Base-by-base conservation (phyloP, 768 basidiomycete genomes). In the Psilocybe tampanensis region DNA sequence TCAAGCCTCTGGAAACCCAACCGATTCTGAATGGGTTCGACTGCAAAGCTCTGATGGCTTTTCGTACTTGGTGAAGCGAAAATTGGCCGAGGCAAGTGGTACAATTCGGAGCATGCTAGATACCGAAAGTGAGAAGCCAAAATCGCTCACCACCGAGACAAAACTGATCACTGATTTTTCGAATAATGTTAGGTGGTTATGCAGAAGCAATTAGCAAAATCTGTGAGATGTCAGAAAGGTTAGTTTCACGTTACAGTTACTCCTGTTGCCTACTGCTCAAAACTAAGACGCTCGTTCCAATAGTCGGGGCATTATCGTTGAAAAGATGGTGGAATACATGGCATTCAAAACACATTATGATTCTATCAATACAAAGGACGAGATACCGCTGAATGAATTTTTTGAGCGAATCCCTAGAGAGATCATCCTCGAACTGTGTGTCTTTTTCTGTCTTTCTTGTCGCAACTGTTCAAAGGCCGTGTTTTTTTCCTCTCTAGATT, bases 261-360 rank as follows among this genome's bases (percentile, higher is more conserved):
- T 22, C 34, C 48, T 21, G 12, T 11, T n/a, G 18, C 23, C 23
- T 50, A n/a, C 17, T 49, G 43, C 47, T 32, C 15, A 26, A 21
- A 12, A 32, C 29, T 18, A 15, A 21, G 12, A 34, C 17, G 23
- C 44, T 21, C 36, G 11, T 24, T 11, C 45, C 60, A 86, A n/a
- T n/a, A n/a, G n/a, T n/a, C n/a, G 86, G 26, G 86, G 79, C 8
- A 81, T 89, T 22, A 86, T 96, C 33, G 84, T 92, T 1, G 92
- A 95, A 72, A 95, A 93, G 67, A 78, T 96, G 51, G 80, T 93
- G 41, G 95, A 98, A 71, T 97, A 94, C 68, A 90, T 96, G 75
- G 76, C 83, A 29, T 95, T 90, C 79, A 95, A 90, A 73, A 76
- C 85, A 1, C 80, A 93, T 58, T 94, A 92, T 67, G 85, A 88